Conservation (phyloP, 768 basidiomycete species). For the Fomitopsis pulvina region DNA sequence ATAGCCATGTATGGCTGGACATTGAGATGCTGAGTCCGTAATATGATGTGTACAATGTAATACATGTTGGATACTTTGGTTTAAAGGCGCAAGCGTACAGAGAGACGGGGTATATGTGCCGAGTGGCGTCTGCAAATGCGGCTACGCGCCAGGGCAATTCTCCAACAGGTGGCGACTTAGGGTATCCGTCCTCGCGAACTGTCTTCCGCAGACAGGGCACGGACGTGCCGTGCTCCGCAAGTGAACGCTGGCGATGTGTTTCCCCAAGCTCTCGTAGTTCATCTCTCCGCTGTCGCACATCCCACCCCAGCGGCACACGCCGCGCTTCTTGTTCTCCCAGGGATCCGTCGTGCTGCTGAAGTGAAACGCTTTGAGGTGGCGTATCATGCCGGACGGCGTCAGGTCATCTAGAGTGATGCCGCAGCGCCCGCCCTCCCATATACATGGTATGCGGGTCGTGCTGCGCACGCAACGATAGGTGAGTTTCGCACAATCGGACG, state of each 20-base stretch:
- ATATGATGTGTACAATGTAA: too few relatives aligned
- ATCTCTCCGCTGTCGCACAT: slow-evolving; percentile 9
- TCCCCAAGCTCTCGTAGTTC: slow-evolving; percentile 13
- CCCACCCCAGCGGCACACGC: slow-evolving; percentile 7
- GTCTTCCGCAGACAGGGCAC: slow-evolving; percentile 4
- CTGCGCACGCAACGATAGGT: neutral
- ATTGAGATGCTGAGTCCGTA: too few relatives aligned
- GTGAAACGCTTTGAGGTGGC: slow-evolving; percentile 10
- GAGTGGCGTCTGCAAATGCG: neutral
- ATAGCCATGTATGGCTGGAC: too few relatives aligned
- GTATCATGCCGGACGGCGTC: slow-evolving; percentile 3
- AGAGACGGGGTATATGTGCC: neutral
- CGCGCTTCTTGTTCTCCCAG: neutral
- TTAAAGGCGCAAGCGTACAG: too few relatives aligned
- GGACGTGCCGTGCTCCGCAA: slow-evolving; percentile 6
- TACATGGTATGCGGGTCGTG: neutral
- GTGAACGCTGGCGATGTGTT: slow-evolving; percentile 15
- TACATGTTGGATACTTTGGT: too few relatives aligned
- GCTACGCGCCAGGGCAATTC: neutral
- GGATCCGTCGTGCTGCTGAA: neutral
- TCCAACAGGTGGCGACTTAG: slow-evolving; percentile 9
- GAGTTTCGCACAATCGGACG: too few relatives aligned
- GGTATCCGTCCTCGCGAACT: slow-evolving; percentile 12
- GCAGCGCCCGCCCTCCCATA: slow-evolving; percentile 3
- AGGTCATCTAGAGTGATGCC: slow-evolving; percentile 5